Percentiles rank a stretch among this genome's conserved stretches.
phyloP scores from a whole-genome alignment of 805 yeast species.

The Zygosaccharomyces siamensis region DNA sequence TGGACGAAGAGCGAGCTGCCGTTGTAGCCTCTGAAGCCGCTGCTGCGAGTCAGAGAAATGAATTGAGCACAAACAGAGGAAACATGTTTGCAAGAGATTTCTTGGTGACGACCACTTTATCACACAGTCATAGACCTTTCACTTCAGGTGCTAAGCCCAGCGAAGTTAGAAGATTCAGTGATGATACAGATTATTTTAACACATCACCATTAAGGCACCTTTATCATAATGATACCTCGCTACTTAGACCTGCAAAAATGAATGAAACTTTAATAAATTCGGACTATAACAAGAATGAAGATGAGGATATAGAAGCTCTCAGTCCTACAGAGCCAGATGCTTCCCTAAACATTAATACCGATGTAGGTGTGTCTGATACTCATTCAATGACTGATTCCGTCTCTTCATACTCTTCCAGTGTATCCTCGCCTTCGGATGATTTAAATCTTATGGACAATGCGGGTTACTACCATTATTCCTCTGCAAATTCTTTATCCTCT shows the following conservation, averaged over 20 bases:
- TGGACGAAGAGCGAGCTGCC: neutral
- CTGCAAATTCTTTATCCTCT: constrained; percentile 11
- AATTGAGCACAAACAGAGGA: constrained; percentile 1
- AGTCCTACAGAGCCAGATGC: neutral
- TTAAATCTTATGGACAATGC: constrained; percentile 12
- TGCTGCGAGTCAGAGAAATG: neutral
- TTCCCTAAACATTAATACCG: neutral
- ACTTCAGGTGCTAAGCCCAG: neutral
- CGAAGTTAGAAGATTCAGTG: constrained; percentile 29
- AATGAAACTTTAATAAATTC: constrained; percentile 19
- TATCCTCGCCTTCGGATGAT: constrained; percentile 20
- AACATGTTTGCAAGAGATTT: constrained; percentile 16
- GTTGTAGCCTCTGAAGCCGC: neutral
- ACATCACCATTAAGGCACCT: constrained; percentile 34
- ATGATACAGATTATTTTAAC: constrained; percentile 34
- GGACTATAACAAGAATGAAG: constrained; percentile 4
- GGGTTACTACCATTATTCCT: constrained; percentile 6
- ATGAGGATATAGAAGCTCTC: constrained; percentile 4
- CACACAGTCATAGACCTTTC: constrained; percentile 14
- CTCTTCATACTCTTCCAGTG: constrained; percentile 17
- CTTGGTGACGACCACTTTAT: constrained; percentile 20
- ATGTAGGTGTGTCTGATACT: neutral
- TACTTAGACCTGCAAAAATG: constrained; percentile 22
- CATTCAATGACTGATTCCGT: constrained; percentile 8
- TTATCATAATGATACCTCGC: constrained; percentile 27